Percentiles rank a stretch among this genome's conserved stretches.
These are phyloP conservation scores for Domatiomyces globalis DNA, from an alignment of 2,329 filamentous ascomycete genomes.

Conservation along the genomic window DNA sequence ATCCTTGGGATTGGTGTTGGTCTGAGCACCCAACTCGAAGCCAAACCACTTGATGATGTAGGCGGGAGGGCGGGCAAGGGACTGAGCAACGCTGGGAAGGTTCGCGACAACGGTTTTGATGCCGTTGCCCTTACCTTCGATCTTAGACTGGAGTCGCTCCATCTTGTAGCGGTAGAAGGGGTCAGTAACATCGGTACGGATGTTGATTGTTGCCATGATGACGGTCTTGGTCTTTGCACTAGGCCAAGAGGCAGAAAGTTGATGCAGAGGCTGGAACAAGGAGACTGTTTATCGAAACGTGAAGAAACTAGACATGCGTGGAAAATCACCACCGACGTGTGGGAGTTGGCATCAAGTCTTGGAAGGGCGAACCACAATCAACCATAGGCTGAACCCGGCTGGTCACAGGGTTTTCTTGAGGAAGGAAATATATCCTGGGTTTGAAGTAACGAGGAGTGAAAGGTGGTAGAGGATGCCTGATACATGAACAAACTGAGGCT, in stretches of 20 bases:
- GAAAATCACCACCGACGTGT: constrained; percentile 19
- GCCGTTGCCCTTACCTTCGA: constrained; percentile 98
- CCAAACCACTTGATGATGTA: constrained; percentile 99
- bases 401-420: constrained; percentile 83
- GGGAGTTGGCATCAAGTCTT: constrained; percentile 18
- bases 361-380: constrained; percentile 40
- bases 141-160: constrained; percentile 96
- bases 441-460: constrained; percentile 83
- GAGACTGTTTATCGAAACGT: constrained; percentile 32
- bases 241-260: constrained; percentile 14
- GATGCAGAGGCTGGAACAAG: constrained; percentile 23
- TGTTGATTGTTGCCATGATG: constrained; percentile 92
- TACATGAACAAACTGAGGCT: constrained; percentile 70
- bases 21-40: constrained; percentile 96
- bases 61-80: constrained; percentile 77
- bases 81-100: constrained; percentile 80
- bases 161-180: constrained; percentile 99
- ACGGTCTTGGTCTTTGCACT: constrained; percentile 27
- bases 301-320: constrained; percentile 47
- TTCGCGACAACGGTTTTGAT: constrained; percentile 99
- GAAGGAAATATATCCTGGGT: constrained; percentile 96
- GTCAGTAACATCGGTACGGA: constrained; percentile 66
- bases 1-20: constrained; percentile 91
- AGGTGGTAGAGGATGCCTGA: constrained; percentile 91
- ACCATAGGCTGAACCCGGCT: constrained; percentile 74